Percentiles rank a stretch among this genome's conserved stretches.
These are phyloP conservation scores for Metschnikowia similis DNA, from an alignment of 805 yeast genomes.

Conservation along the genomic window DNA sequence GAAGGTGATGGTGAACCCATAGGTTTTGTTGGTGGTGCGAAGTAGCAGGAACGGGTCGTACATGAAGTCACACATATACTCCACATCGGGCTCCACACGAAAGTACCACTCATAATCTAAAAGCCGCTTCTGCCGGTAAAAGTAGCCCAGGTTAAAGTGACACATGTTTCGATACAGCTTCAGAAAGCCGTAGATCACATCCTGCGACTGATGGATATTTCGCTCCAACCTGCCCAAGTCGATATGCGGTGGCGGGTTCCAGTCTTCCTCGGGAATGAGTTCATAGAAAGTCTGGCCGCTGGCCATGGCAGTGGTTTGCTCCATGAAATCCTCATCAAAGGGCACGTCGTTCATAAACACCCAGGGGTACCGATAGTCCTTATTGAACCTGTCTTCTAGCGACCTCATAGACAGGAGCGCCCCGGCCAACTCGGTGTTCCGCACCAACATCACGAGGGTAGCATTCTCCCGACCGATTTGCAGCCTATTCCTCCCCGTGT, in stretches of 20 bases:
- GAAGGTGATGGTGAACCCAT: conserved; percentile 50
- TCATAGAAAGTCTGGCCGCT: conserved; percentile 40
- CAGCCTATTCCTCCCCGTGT: conserved; percentile 27
- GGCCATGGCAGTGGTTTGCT: conserved; percentile 42
- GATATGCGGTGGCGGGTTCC: conserved; percentile 38
- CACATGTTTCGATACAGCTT: conserved; percentile 62
- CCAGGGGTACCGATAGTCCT: conserved; percentile 40
- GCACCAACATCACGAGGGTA: conserved; percentile 78
- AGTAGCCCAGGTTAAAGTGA: conserved; percentile 67
- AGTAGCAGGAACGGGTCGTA: conserved; percentile 49
- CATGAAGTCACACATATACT: conserved; percentile 52
- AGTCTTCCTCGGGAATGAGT: conserved; percentile 36
- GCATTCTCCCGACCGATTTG: conserved; percentile 69
- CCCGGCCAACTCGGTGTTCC: conserved; percentile 73
- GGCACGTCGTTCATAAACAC: conserved; percentile 43
- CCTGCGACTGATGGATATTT: conserved; percentile 20
- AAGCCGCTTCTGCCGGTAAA: conserved; percentile 45
- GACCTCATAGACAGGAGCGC: conserved; percentile 51
- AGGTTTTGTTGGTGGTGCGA: conserved; percentile 39
- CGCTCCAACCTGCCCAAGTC: conserved; percentile 26
- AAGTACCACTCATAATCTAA: conserved; percentile 51
- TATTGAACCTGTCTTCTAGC: conserved; percentile 41
- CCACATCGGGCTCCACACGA: conserved; percentile 59
- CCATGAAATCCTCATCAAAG: conserved; percentile 37
- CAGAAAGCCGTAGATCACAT: conserved; percentile 45